Evolutionary conservation across 2,329 filamentous ascomycete genomes (phyloP), one percentile per base, ranked within the genome.

Genomic region (Chaetomium sp.): DNA sequence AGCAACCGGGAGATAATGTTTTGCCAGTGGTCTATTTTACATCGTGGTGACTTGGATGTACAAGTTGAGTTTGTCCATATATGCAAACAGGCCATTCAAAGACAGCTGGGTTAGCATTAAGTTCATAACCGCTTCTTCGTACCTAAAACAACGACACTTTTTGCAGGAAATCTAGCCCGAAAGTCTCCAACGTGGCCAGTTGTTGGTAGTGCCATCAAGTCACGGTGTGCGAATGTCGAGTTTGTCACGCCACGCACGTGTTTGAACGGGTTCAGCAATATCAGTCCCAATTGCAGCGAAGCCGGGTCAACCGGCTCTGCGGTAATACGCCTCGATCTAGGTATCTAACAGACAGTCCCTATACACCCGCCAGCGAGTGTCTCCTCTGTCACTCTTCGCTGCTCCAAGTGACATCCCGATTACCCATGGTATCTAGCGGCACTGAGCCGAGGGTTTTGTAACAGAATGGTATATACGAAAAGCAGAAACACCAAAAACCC

Each of bases 401-500:
- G 13, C 4, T 38, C 35, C n/a, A 25, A n/a, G 56, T 38, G 42
- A 29, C n/a, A 47, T 23, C n/a, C 45, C 42, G 16, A 31, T 49
- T 33, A 33, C 19, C 42, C 25, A 49, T 58, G n/a, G 21, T 47
- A 33, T 58, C n/a, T 12, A 49, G 9, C 25, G 23, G 56, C 23
- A 33, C 3, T 35, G 38, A 12, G 45, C 33, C 54, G 27, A 29
- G 13, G n/a, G n/a, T 25, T 25, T 29, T 53, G 50, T 53, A 53
- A 53, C 12, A 42, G 23, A 57, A 57, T 31, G 55, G 38, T 47
- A 57, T 45, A 21, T 29, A 47, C 51, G 51, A 57, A 57, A 57
- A 29, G 12, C 5, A 23, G 42, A 57, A 45, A 57, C 10, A 56
- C 31, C 19, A 4, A 47, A 21, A 49, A 47, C 23, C 45, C 19